A percentile compares a stretch with the other conserved stretches of the same genome.
These are phyloP conservation scores for Chalciporus piperatus DNA, from an alignment of 768 basidiomycete genomes.

Conservation along the genomic window DNA sequence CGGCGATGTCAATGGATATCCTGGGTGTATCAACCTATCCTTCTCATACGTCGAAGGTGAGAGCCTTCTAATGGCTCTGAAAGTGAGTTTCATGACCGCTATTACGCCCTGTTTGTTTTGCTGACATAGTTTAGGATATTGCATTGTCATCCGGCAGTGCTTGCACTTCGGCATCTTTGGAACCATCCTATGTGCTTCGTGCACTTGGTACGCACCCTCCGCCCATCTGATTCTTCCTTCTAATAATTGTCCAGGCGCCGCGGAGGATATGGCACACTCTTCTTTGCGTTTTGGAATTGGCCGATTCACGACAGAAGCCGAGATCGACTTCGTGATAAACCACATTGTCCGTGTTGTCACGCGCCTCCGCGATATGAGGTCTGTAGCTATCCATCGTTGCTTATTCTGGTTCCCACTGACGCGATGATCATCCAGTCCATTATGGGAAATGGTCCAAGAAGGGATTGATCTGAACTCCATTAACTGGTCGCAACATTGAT, in stretches of 20 bases:
- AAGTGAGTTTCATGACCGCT: slow-evolving; percentile 47
- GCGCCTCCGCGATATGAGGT: slow-evolving; percentile 92
- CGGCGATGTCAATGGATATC: slow-evolving; percentile 87
- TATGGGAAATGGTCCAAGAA: slow-evolving; percentile 99
- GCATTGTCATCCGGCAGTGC: slow-evolving; percentile 98
- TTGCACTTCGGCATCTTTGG: slow-evolving; percentile 96
- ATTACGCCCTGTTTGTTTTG: not conserved
- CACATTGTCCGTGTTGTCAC: slow-evolving; percentile 87
- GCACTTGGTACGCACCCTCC: slow-evolving; percentile 65
- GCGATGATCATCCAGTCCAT: slow-evolving; percentile 50
- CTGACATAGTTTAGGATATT: slow-evolving; percentile 61
- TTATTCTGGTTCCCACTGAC: slow-evolving; percentile 8
- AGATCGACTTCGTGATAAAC: slow-evolving; percentile 90
- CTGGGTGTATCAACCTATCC: slow-evolving; percentile 93
- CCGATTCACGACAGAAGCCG: slow-evolving; percentile 95
- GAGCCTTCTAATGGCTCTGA: slow-evolving; percentile 95
- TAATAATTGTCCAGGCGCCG: slow-evolving; percentile 56
- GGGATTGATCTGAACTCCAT: slow-evolving; percentile 95
- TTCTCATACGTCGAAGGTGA: slow-evolving; percentile 98
- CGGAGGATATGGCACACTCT: slow-evolving; percentile 99
- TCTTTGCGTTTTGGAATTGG: slow-evolving; percentile 97
- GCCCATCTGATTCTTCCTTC: not conserved
- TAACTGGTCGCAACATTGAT: slow-evolving; percentile 78
- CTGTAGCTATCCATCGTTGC: slow-evolving; percentile 16
- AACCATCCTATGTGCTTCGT: slow-evolving; percentile 96